A percentile compares a stretch with the other conserved stretches of the same genome.
phyloP scores from a whole-genome alignment of 352 stramenopile species.

The Phytophthora hibernalis region DNA sequence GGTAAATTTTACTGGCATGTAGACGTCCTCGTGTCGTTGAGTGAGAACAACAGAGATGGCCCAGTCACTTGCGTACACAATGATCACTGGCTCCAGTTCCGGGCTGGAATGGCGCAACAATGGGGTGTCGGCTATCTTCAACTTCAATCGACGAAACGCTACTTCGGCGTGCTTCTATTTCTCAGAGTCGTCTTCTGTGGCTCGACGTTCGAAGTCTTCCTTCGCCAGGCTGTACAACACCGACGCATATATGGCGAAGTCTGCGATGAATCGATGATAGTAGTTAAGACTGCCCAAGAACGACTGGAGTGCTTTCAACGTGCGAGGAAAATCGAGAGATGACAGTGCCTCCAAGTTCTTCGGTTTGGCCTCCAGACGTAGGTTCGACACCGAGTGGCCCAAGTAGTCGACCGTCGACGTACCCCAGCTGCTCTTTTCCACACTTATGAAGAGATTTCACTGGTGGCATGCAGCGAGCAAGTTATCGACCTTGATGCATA shows the following conservation, averaged over 20 bases:
- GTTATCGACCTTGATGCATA: constrained; percentile 13
- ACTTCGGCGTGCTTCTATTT: background rate
- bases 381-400: constrained; percentile 12
- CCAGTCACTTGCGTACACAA: constrained; percentile 26
- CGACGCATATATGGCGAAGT: constrained; percentile 14
- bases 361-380: constrained; percentile 13
- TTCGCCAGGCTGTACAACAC: background rate
- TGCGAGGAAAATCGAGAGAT: constrained; percentile 14
- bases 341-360: constrained; percentile 14
- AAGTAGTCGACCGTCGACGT: constrained; percentile 21
- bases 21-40: constrained; percentile 21
- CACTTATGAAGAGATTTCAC: constrained; percentile 30
- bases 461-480: constrained; percentile 17
- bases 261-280: constrained; percentile 22
- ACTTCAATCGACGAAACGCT: constrained; percentile 1
- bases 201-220: background rate
- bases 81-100: background rate
- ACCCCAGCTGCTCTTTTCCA: constrained; percentile 28
- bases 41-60: constrained; percentile 10
- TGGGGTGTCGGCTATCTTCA: constrained; percentile 10
- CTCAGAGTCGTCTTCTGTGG: background rate
- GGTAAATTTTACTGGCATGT: constrained; percentile 14
- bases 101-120: constrained; percentile 25
- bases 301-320: constrained; percentile 21
- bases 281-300: constrained; percentile 29